Base-by-base conservation (phyloP, 78 protist species). In the Dictyostelium capitatum region DNA sequence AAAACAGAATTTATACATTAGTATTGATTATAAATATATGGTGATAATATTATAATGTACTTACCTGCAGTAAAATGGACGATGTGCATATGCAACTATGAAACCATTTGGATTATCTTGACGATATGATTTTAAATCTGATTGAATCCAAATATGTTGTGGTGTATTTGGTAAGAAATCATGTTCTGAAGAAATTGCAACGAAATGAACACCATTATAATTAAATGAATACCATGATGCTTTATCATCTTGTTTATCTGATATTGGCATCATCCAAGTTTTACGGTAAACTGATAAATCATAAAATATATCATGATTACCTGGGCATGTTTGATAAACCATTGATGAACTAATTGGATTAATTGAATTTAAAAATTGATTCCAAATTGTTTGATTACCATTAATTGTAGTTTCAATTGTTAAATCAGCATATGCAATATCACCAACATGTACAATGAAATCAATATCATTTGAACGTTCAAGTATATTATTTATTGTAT, bases 371-470 rank as follows among this genome's bases (percentile, higher is more conserved):
- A 85, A 64, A 23, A 85, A 85, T 9, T n/a, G n/a, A 32, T 74
- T 77, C 84, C 83, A 85, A 59, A 77, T 32, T 0, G 92, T 77
- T 64, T 85, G 79, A 20, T 85, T 85, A 6, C 92, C 92, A 64
- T 17, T 46, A 30, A 59, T 85, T 9, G 47, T 41, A 2, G 48
- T 43, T 9, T 72, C 64, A 48, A 25, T 23, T 25, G 92, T 56
- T 11, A 75, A 19, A 77, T 85, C 92, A 1, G 92, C 92, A 32
- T 85, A 85, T 1, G 84, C 92, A 50, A 85, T 85, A 56, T 85
- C 92, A 47, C 92, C 92, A 47, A 85, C 82, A 77, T 85, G 92
- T 6, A 85, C 15, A 37, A 73, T 50, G 20, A 72, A 57, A 17
- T 75, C 83, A 20, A 53, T 53, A 30, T 48, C 64, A 32, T 32